Evolutionary conservation across 345 rosid species (phyloP).

Genomic region (Salix suchowensis): DNA sequence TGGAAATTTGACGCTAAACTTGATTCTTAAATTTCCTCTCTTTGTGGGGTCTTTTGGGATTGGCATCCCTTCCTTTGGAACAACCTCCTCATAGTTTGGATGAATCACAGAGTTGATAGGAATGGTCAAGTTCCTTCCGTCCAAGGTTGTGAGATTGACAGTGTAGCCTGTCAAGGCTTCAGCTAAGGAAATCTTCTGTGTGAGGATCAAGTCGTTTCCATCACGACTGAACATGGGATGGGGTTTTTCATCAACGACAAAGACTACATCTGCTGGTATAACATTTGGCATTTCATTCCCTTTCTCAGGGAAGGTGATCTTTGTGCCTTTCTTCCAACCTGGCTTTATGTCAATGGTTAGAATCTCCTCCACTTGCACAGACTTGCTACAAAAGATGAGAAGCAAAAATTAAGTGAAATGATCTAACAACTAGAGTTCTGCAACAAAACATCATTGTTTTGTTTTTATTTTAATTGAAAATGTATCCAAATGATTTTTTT

Average conservation of each 20-base stretch:
- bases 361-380: conserved; percentile 18
- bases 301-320: conserved; percentile 24
- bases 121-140: conserved; percentile 9
- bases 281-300: conserved; percentile 17
- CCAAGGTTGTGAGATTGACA: conserved; percentile 15
- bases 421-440: neutral
- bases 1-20: conserved; percentile 9
- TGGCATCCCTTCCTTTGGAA: conserved; percentile 16
- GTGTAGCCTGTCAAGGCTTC: conserved; percentile 21
- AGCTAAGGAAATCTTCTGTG: conserved; percentile 22
- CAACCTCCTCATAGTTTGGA: conserved; percentile 15
- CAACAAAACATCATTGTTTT: neutral
- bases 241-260: conserved; percentile 20
- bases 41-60: conserved; percentile 7
- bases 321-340: conserved; percentile 30
- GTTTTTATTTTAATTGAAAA: too few relatives aligned
- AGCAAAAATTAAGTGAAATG: neutral
- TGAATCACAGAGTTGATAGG: conserved; percentile 13
- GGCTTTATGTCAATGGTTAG: conserved; percentile 23
- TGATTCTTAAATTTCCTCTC: conserved; percentile 16
- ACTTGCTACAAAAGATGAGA: conserved; percentile 8
- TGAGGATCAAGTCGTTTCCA: conserved; percentile 18
- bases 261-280: conserved; percentile 18
- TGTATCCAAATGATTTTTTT: too few relatives aligned
- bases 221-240: conserved; percentile 20